A percentile compares a stretch with the other conserved stretches of the same genome.
These are phyloP conservation scores for Kickxella alabastrina DNA, from an alignment of 192 early-diverging fungal genomes.

Conservation along the genomic window DNA sequence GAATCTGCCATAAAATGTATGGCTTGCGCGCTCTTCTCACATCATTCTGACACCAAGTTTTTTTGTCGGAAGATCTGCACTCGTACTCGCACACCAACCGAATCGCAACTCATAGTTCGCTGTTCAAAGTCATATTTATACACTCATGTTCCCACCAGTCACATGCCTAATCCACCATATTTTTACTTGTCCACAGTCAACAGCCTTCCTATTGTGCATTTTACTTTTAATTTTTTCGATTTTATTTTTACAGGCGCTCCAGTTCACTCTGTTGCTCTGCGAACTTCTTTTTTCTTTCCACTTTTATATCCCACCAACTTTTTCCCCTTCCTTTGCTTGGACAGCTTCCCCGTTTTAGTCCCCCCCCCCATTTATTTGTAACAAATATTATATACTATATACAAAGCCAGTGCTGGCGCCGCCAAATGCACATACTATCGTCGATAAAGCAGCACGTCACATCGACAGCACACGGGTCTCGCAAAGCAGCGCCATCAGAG, in stretches of 20 bases:
- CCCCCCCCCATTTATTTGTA: too few species aligned
- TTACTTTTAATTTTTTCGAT: background rate
- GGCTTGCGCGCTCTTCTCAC: conserved; percentile 2
- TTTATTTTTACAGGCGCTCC: background rate
- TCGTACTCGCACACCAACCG: too few species aligned
- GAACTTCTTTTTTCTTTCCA: background rate
- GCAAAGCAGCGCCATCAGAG: background rate
- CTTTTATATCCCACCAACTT: background rate
- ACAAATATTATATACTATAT: too few species aligned
- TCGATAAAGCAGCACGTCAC: conserved; percentile 12
- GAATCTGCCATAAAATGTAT: conserved; percentile 2
- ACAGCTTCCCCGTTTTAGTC: too few species aligned
- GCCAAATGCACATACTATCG: conserved; percentile 8
- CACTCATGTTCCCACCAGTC: too few species aligned
- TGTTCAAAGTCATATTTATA: too few species aligned
- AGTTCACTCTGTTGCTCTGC: background rate
- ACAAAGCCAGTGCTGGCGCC: background rate
- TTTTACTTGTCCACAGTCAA: too few species aligned
- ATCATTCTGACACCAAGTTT: too few species aligned
- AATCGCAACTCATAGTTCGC: too few species aligned
- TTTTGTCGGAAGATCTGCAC: too few species aligned
- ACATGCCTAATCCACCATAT: too few species aligned
- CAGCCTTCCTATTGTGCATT: too few species aligned
- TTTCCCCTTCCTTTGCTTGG: background rate
- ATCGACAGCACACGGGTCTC: conserved; percentile 7